A percentile compares a stretch with the other conserved stretches of the same genome.
phyloP scores from a whole-genome alignment of 2,329 filamentous ascomycete species.

The Waltergamsia citrina region DNA sequence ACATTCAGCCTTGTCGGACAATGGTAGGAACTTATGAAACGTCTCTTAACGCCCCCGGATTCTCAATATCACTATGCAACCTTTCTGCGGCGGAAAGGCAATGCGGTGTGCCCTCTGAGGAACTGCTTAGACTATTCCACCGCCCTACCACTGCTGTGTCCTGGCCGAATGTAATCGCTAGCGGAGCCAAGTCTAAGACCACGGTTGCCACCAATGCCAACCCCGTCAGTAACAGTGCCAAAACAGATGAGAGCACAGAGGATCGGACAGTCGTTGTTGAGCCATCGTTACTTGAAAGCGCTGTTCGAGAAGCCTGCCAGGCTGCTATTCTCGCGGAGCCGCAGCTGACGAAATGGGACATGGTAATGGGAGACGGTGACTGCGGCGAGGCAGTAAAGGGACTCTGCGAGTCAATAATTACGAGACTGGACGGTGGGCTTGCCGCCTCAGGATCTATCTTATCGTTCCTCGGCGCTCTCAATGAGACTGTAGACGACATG shows the following conservation, averaged over 20 bases:
- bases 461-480: slow-evolving; percentile 27
- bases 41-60: slow-evolving; percentile 44
- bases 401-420: slow-evolving; percentile 15
- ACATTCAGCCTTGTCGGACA: slow-evolving; percentile 29
- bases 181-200: neutral
- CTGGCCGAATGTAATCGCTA: slow-evolving; percentile 32
- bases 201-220: neutral
- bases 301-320: slow-evolving; percentile 17
- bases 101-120: slow-evolving; percentile 12
- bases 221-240: neutral
- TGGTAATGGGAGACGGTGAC: slow-evolving; percentile 17
- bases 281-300: slow-evolving; percentile 13
- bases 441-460: slow-evolving; percentile 19
- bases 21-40: slow-evolving; percentile 32
- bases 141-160: slow-evolving; percentile 37
- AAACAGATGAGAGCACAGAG: neutral
- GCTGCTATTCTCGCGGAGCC: slow-evolving; percentile 23
- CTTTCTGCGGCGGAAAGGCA: slow-evolving; percentile 24
- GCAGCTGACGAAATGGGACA: slow-evolving; percentile 20
- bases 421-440: slow-evolving; percentile 15
- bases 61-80: slow-evolving; percentile 45
- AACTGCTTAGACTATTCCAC: slow-evolving; percentile 37
- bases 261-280: too few relatives aligned
- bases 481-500: slow-evolving; percentile 32
- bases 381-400: slow-evolving; percentile 19